Evolutionary conservation across 306 rosid genomes (phyloP).

Genomic region (Potentilla sterilis): DNA sequence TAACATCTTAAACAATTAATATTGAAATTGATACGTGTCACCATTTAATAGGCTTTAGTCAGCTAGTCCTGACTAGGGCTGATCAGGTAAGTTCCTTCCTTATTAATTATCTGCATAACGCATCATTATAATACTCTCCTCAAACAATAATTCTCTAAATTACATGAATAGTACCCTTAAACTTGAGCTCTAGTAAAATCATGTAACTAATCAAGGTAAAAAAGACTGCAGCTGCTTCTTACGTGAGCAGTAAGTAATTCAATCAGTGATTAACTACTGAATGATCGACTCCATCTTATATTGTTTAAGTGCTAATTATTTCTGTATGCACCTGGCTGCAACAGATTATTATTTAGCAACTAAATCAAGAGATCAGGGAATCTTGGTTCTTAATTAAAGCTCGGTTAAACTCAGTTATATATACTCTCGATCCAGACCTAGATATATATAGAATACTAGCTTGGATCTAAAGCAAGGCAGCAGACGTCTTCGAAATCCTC

Average conservation of each 20-base stretch:
- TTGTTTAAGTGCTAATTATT: neutral
- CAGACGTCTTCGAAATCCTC: neutral
- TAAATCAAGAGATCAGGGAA: neutral
- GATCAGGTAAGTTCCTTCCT: too few relatives aligned
- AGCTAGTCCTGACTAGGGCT: too few relatives aligned
- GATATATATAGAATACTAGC: neutral
- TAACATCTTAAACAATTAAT: too few relatives aligned
- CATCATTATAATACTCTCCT: neutral
- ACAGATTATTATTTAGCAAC: neutral
- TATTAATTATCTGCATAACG: too few relatives aligned
- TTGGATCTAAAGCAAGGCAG: neutral
- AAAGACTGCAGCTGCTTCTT: neutral
- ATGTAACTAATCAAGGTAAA: neutral
- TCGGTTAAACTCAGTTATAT: neutral
- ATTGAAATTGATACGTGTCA: too few relatives aligned
- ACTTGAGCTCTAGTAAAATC: neutral
- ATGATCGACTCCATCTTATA: neutral
- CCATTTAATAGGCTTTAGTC: too few relatives aligned
- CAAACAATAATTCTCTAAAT: too few relatives aligned
- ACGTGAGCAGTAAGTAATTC: neutral
- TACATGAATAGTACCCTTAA: neutral
- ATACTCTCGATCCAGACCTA: neutral
- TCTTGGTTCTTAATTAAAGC: neutral
- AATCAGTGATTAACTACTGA: neutral
- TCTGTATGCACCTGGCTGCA: neutral